Conservation (phyloP, 129 eudicot species). For the Erigeron canadensis region DNA sequence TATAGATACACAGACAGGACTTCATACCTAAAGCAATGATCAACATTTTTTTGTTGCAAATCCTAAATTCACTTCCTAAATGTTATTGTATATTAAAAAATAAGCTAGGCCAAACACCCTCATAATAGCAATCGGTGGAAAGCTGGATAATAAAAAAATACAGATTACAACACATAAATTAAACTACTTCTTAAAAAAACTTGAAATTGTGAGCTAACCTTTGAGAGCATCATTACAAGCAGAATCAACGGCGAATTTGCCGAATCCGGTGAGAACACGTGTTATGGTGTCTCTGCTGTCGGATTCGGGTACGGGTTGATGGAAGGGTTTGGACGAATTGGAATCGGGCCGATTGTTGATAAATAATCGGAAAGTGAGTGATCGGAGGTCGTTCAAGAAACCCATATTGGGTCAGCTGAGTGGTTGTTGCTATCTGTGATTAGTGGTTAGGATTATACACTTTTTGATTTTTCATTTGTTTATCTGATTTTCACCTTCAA, state of each 20-base stretch:
- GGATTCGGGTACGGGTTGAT: conserved; percentile 41
- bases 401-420: conserved; percentile 38
- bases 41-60: not conserved
- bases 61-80: not conserved
- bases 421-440: conserved; percentile 25
- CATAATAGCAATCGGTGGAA: no score
- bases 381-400: conserved; percentile 53
- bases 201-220: conserved; percentile 42
- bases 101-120: no score
- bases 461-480: not conserved
- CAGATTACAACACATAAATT: not conserved
- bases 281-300: conserved; percentile 54
- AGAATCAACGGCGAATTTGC: conserved; percentile 64
- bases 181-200: no score
- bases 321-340: conserved; percentile 18
- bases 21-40: not conserved
- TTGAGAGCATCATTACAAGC: conserved; percentile 55
- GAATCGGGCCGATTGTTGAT: conserved; percentile 21
- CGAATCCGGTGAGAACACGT: conserved; percentile 42
- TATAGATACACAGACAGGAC: not conserved
- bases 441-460: conserved; percentile 23
- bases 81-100: no score
- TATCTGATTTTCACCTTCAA: not conserved
- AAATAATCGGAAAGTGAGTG: conserved; percentile 33
- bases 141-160: no score